These are phyloP conservation scores for Pelargonium fulgidum DNA, from an alignment of 441 rosid genomes.

Conservation along the genomic window DNA sequence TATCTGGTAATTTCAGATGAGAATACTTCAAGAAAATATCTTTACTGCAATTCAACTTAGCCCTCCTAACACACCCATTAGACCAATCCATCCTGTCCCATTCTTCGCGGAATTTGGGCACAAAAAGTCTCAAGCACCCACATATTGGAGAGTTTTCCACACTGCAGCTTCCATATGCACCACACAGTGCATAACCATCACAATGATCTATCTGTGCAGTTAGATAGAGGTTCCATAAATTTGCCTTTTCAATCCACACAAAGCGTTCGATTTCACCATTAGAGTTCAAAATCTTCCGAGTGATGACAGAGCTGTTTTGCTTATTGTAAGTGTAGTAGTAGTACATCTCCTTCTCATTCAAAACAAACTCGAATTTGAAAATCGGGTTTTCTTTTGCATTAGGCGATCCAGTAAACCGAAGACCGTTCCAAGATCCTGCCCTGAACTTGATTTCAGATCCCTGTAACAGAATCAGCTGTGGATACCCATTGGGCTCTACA, in stretches of 20 bases:
- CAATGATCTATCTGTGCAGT: slow-evolving; percentile 15
- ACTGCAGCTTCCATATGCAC: slow-evolving; percentile 20
- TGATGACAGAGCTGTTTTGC: not conserved
- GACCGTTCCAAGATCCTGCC: slow-evolving; percentile 23
- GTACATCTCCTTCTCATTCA: slow-evolving; percentile 17
- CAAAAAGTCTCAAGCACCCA: slow-evolving; percentile 40
- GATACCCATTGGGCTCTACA: slow-evolving; percentile 17
- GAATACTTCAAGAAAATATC: slow-evolving; percentile 49
- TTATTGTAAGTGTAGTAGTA: slow-evolving; percentile 14
- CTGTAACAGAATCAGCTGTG: slow-evolving; percentile 12
- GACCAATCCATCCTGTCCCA: slow-evolving; percentile 55
- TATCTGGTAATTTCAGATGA: slow-evolving; percentile 66
- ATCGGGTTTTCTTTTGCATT: not conserved
- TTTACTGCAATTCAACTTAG: slow-evolving; percentile 32
- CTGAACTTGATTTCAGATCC: not conserved
- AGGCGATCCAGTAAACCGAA: not conserved
- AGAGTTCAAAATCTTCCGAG: not conserved
- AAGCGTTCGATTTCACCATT: not conserved
- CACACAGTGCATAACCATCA: slow-evolving; percentile 23
- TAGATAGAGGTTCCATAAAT: not conserved
- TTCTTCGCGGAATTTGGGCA: slow-evolving; percentile 31
- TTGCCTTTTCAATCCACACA: slow-evolving; percentile 5
- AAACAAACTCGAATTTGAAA: slow-evolving; percentile 5
- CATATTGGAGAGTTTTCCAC: slow-evolving; percentile 47
- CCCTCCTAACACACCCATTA: slow-evolving; percentile 55